Conservation (phyloP, 202 grass and related monocot species). For the Setaria viridis region DNA sequence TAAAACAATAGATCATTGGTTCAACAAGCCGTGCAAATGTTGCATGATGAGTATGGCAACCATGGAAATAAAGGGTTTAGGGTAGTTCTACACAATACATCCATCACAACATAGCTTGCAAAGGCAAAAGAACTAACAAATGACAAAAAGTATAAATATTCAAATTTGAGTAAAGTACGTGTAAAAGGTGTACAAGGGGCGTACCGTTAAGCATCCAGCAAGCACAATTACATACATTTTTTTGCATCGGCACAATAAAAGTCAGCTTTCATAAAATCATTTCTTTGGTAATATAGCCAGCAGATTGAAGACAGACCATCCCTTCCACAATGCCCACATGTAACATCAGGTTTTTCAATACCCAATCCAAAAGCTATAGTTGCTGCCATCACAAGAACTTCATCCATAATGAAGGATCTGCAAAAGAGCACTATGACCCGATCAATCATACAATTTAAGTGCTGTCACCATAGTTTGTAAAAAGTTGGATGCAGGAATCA, state of each 20-base stretch:
- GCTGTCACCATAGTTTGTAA: constrained; percentile 21
- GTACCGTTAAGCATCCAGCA: constrained; percentile 25
- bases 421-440: constrained; percentile 27
- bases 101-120: no score
- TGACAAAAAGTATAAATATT: no score
- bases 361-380: constrained; percentile 99
- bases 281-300: constrained; percentile 96
- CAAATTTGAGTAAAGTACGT: no score
- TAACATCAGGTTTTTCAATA: constrained; percentile 95
- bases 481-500: constrained; percentile 13
- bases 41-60: no score
- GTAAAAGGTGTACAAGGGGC: no score
- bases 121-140: no score
- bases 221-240: constrained; percentile 61
- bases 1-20: no score
- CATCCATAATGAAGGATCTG: constrained; percentile 95
- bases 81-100: no score
- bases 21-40: no score
- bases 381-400: constrained; percentile 85
- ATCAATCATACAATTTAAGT: constrained; percentile 18
- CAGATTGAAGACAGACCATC: constrained; percentile 89
- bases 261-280: constrained; percentile 88
- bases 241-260: constrained; percentile 81
- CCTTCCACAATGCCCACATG: constrained; percentile 88
- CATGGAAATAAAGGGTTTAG: no score